Percentiles rank a stretch among this genome's conserved stretches.
phyloP scores from a whole-genome alignment of 2,329 filamentous ascomycete species.

The Lasiodiplodia sp. region DNA sequence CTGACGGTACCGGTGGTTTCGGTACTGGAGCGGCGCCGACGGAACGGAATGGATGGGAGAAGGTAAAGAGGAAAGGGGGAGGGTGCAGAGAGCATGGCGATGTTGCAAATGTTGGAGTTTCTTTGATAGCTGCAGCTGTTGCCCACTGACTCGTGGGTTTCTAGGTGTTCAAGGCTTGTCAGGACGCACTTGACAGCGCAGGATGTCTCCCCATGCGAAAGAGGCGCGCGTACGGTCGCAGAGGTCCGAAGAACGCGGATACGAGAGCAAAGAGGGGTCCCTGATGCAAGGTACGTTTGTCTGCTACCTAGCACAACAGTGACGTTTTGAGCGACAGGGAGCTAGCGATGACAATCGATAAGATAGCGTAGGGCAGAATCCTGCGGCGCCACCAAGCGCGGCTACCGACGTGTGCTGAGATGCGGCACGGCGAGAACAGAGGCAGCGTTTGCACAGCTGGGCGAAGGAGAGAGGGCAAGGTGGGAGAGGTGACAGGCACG shows the following conservation, averaged over 20 bases:
- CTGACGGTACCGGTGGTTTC: slow-evolving; percentile 43
- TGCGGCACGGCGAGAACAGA: neutral
- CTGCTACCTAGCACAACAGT: neutral
- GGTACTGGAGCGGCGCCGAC: slow-evolving; percentile 52
- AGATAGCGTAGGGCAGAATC: slow-evolving; percentile 23
- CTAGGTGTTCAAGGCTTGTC: neutral
- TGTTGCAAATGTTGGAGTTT: neutral
- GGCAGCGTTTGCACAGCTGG: neutral
- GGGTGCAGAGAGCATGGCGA: slow-evolving; percentile 28
- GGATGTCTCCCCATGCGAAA: too few species aligned
- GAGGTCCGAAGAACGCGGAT: neutral
- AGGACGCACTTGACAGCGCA: neutral
- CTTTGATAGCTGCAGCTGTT: neutral
- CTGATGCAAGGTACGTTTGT: neutral
- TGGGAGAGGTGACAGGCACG: neutral
- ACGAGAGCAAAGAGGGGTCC: neutral
- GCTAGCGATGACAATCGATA: slow-evolving; percentile 21
- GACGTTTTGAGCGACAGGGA: slow-evolving; percentile 11
- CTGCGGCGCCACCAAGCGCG: slow-evolving; percentile 18
- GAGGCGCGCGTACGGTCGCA: neutral
- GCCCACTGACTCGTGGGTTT: slow-evolving; percentile 17
- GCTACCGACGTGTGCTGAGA: neutral
- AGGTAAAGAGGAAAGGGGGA: slow-evolving; percentile 47
- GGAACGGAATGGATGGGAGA: slow-evolving; percentile 43
- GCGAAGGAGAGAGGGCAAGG: neutral